A percentile compares a stretch with the other conserved stretches of the same genome.
Evolutionary conservation across 177 flowering plant species (phyloP).

Genomic region (Vitis hybrid): DNA sequence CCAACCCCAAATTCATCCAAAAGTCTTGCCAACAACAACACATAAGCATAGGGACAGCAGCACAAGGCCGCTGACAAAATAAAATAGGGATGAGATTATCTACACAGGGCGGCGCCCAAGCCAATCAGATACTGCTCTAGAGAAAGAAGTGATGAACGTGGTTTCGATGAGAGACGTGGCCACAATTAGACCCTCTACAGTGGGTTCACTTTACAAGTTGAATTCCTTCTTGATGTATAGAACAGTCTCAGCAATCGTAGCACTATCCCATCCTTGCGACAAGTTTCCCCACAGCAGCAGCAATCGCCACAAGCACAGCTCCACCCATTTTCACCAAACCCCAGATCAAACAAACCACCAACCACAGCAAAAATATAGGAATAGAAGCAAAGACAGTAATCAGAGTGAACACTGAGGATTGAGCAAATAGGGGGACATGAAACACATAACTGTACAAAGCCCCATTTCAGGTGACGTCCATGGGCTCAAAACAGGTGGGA

Average conservation of each 20-base stretch:
- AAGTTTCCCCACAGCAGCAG: slow-evolving; percentile 68
- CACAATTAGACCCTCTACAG: slow-evolving; percentile 43
- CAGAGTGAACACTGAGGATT: too few relatives aligned
- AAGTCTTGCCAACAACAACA: slow-evolving; percentile 42
- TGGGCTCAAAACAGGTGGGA: too few relatives aligned
- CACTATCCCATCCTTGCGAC: slow-evolving; percentile 87
- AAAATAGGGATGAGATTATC: slow-evolving; percentile 34
- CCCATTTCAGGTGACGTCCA: too few relatives aligned
- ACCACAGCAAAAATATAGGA: too few relatives aligned
- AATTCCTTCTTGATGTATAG: slow-evolving; percentile 37
- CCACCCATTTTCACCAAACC: slow-evolving; percentile 46
- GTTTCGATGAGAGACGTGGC: slow-evolving; percentile 49
- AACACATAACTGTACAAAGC: too few relatives aligned
- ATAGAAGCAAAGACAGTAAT: too few relatives aligned
- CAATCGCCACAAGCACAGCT: slow-evolving; percentile 65
- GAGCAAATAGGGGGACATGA: too few relatives aligned
- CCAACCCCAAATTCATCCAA: slow-evolving; percentile 46
- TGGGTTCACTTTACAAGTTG: slow-evolving; percentile 26
- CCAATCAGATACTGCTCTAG: slow-evolving; percentile 36
- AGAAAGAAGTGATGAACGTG: slow-evolving; percentile 36
- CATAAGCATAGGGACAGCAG: slow-evolving; percentile 43
- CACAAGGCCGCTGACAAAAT: slow-evolving; percentile 33
- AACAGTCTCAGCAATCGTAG: slow-evolving; percentile 63
- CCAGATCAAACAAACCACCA: too few relatives aligned
- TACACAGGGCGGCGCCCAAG: slow-evolving; percentile 44